Evolutionary conservation across 2,329 filamentous ascomycete genomes (phyloP).

Genomic region (Ophiostoma fasciatum): DNA sequence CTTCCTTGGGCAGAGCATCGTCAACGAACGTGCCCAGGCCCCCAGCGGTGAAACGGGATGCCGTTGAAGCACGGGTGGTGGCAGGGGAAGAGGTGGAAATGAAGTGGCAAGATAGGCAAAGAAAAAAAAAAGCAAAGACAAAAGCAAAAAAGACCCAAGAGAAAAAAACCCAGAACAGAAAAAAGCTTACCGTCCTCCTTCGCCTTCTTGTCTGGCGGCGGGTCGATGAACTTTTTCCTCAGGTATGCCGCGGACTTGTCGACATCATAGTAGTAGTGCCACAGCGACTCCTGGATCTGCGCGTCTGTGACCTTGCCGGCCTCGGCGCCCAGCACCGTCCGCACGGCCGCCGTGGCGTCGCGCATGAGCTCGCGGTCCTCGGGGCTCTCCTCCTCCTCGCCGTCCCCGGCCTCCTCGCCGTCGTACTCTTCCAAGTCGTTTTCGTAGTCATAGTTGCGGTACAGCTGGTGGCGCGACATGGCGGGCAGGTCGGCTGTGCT

Average conservation of each 20-base stretch:
- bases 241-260: conserved; percentile 74
- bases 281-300: conserved; percentile 79
- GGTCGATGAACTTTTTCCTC: conserved; percentile 44
- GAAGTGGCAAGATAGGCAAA: background rate
- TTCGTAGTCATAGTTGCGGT: conserved; percentile 34
- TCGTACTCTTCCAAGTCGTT: conserved; percentile 38
- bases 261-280: conserved; percentile 93
- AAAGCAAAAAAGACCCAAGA: background rate
- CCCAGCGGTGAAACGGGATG: too few species aligned
- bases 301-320: conserved; percentile 37
- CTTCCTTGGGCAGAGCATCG: conserved; percentile 4
- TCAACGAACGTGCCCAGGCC: conserved; percentile 8
- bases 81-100: too few species aligned
- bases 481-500: background rate
- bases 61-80: too few species aligned
- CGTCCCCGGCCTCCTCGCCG: conserved; percentile 10
- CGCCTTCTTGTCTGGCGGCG: conserved; percentile 23
- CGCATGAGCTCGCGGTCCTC: conserved; percentile 40
- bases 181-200: conserved; percentile 12
- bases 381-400: conserved; percentile 25
- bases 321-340: conserved; percentile 45
- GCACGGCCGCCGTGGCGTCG: conserved; percentile 51
- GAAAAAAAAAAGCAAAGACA: background rate
- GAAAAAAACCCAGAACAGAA: conserved; percentile 2
- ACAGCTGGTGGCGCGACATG: conserved; percentile 34